A percentile compares a stretch with the other conserved stretches of the same genome.
phyloP scores from a whole-genome alignment of 305 asterid species.

The Ilex paraguariensis region DNA sequence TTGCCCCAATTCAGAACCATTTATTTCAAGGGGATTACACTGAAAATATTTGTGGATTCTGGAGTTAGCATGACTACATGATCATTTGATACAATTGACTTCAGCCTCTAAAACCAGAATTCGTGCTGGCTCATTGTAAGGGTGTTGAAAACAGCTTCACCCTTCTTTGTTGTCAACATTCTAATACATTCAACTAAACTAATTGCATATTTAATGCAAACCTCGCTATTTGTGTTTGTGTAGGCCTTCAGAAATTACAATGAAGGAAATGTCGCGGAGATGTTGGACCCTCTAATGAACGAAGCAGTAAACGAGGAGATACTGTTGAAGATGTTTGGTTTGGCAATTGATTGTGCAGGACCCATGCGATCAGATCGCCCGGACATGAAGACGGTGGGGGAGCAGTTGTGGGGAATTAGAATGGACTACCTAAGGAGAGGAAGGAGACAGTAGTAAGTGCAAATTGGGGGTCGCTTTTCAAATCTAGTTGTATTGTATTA shows the following conservation, averaged over 20 bases:
- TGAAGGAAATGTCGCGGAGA: conserved; percentile 43
- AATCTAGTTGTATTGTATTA: too few relatives aligned
- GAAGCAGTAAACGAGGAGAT: conserved; percentile 51
- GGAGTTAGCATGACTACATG: neutral
- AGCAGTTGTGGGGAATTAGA: conserved; percentile 90
- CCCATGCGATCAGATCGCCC: conserved; percentile 90
- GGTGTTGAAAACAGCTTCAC: too few relatives aligned
- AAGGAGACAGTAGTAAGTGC: conserved; percentile 19
- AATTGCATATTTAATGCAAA: neutral
- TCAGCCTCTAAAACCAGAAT: neutral
- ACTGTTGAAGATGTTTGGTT: conserved; percentile 58
- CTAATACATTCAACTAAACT: too few relatives aligned
- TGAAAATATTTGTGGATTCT: too few relatives aligned
- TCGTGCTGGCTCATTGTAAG: too few relatives aligned
- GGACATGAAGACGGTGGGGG: conserved; percentile 77
- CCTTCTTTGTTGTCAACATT: too few relatives aligned
- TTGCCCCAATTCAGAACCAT: too few relatives aligned
- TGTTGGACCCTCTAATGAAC: conserved; percentile 68
- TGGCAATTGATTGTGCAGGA: conserved; percentile 85
- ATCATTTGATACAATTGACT: neutral
- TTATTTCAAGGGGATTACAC: too few relatives aligned
- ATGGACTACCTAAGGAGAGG: conserved; percentile 69
- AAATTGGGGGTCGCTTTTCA: neutral
- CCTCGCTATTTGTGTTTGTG: conserved; percentile 5
- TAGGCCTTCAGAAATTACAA: conserved; percentile 76